Percentiles rank a stretch among this genome's conserved stretches.
Evolutionary conservation across 2,329 filamentous ascomycete species (phyloP).

Genomic region (Fusarium palustre): DNA sequence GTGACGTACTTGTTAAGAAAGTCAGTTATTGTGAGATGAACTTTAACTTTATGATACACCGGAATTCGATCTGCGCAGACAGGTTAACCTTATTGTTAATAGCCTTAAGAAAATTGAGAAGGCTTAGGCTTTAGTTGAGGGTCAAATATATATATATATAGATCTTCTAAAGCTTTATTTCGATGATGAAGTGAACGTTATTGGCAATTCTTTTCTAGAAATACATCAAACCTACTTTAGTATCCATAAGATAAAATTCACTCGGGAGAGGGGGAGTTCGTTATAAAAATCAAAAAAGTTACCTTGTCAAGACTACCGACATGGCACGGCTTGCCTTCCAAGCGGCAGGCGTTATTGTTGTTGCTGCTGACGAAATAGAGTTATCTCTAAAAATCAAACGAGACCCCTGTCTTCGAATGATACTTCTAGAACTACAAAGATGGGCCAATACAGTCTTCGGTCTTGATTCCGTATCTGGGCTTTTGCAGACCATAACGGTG

Average conservation of each 20-base stretch:
- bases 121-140: too few relatives aligned
- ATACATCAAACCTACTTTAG: background rate
- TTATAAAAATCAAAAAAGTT: background rate
- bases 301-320: background rate
- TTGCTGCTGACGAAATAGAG: background rate
- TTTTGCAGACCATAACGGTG: background rate
- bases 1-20: too few relatives aligned
- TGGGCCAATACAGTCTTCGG: background rate
- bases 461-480: background rate
- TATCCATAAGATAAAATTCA: background rate
- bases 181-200: background rate
- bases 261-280: background rate
- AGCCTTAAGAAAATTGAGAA: too few relatives aligned
- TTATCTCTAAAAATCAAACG: background rate
- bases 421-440: background rate
- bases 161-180: background rate
- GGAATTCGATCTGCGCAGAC: too few relatives aligned
- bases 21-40: too few relatives aligned
- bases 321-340: background rate
- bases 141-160: too few relatives aligned
- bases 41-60: too few relatives aligned
- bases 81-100: too few relatives aligned
- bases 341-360: background rate
- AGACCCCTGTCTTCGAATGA: background rate
- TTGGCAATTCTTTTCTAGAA: background rate